Evolutionary conservation across 306 rosid genomes (phyloP).

Genomic region (Amphicarpaea edgeworthii): DNA sequence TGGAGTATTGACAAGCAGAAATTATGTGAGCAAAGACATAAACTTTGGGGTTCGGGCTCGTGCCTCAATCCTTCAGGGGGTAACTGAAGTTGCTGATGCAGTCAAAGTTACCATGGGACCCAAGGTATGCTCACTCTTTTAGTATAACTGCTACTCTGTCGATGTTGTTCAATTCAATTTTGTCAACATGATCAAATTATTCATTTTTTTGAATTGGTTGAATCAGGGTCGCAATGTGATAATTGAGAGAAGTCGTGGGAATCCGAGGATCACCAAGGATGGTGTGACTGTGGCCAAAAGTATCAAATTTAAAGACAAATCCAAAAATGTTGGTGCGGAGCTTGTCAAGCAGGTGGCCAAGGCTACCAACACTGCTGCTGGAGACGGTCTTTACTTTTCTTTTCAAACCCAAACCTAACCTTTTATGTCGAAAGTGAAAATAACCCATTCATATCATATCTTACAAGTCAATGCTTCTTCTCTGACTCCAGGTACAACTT

Average conservation of each 20-base stretch:
- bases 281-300: constrained; percentile 96
- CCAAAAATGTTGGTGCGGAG: constrained; percentile 83
- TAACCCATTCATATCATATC: constrained; percentile 11
- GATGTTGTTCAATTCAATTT: background rate
- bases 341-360: constrained; percentile 94
- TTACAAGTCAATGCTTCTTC: constrained; percentile 31
- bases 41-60: constrained; percentile 89
- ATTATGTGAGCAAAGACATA: constrained; percentile 83
- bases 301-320: constrained; percentile 71
- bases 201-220: constrained; percentile 41
- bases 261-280: constrained; percentile 85
- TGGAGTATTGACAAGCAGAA: constrained; percentile 63
- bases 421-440: background rate
- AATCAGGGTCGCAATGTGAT: constrained; percentile 92
- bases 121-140: constrained; percentile 60
- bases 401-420: background rate
- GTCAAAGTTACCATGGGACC: constrained; percentile 99
- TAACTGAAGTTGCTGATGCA: constrained; percentile 92
- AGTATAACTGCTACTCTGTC: background rate
- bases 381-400: constrained; percentile 72
- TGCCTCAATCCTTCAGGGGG: constrained; percentile 88
- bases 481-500: constrained; percentile 85
- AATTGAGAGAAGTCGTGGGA: constrained; percentile 65
- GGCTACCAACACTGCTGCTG: constrained; percentile 90
- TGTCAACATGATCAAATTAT: background rate